Base-by-base conservation (phyloP, 192 early-diverging fungal species). In the Entomortierella parvispora region DNA sequence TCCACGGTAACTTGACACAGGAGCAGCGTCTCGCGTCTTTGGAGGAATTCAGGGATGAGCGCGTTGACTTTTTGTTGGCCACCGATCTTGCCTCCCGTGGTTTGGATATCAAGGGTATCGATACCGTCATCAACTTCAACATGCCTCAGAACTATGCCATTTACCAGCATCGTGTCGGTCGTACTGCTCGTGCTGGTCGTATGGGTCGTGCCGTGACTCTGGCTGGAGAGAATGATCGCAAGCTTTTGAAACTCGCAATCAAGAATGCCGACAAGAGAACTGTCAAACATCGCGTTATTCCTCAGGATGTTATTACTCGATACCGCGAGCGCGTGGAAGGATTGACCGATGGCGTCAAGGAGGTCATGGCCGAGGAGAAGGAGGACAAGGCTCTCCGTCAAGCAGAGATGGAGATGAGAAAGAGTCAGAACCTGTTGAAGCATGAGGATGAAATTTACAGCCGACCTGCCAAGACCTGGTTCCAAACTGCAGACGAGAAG, bases 81-180 rank as follows among this genome's bases (percentile, higher is more conserved):
- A 99, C 98, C 0, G 96, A 99, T 87, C 81, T 99, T 33, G 98
- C 98, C 6, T 92, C 94, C 7, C 89, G 98, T 80, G 98, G 98
- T 82, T 86, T 99, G 34, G 98, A 99, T 82, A 97, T 99, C 72
- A 90, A 91, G 71, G 97, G 96, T 15, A 92, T 99, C 65, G 91
- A 96, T 50, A 96, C 94, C 4, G 97, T 99, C 51, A 98, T 99
- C 83, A 98, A 99, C 85, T 98, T 94, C 82, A 94, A 97, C 54
- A 98, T 99, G 95, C 98, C 98, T 12, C 90, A 87, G 42, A 91
- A 90, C 71, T 97, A 95, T 80, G 82, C 88, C 29, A 93, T 95
- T 67, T 99, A 99, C 79, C 86, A 98, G 34, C 98, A 99, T 80
- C 85, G 98, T 63, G 92, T 96, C 33, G 97, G 97, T 58, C 90